Evolutionary conservation across 768 basidiomycete genomes (phyloP).

Genomic region (Sarcomyxa edulis): DNA sequence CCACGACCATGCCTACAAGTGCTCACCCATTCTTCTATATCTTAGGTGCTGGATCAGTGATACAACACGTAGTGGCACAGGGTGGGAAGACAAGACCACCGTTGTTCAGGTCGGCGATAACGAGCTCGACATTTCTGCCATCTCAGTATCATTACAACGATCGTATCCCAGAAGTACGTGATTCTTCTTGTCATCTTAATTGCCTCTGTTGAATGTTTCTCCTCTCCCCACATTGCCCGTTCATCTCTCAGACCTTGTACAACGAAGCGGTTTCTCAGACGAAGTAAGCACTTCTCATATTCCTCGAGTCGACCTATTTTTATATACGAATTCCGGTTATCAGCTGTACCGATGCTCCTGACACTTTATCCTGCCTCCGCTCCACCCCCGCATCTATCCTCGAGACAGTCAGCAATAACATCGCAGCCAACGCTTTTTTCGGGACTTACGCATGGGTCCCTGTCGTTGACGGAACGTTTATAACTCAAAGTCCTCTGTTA

Average conservation of each 20-base stretch:
- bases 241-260: constrained; percentile 3
- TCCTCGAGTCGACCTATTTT: background rate
- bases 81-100: constrained; percentile 24
- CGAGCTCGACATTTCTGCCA: constrained; percentile 22
- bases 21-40: constrained; percentile 25
- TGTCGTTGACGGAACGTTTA: constrained; percentile 27
- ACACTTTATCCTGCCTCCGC: constrained; percentile 11
- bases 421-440: constrained; percentile 16
- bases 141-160: constrained; percentile 24
- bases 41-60: constrained; percentile 25
- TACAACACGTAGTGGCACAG: constrained; percentile 27
- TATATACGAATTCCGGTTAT: background rate
- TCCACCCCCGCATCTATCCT: constrained; percentile 10
- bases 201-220: too few relatives aligned
- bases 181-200: background rate
- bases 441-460: constrained; percentile 23
- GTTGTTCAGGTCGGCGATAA: constrained; percentile 23
- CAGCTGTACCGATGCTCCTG: constrained; percentile 10
- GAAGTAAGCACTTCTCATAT: constrained; percentile 6
- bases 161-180: constrained; percentile 18
- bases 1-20: background rate
- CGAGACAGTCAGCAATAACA: constrained; percentile 16
- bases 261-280: constrained; percentile 5
- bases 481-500: constrained; percentile 21
- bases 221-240: background rate